A percentile compares a stretch with the other conserved stretches of the same genome.
These are phyloP conservation scores for Comarum palustre DNA, from an alignment of 306 rosid genomes.

Conservation along the genomic window DNA sequence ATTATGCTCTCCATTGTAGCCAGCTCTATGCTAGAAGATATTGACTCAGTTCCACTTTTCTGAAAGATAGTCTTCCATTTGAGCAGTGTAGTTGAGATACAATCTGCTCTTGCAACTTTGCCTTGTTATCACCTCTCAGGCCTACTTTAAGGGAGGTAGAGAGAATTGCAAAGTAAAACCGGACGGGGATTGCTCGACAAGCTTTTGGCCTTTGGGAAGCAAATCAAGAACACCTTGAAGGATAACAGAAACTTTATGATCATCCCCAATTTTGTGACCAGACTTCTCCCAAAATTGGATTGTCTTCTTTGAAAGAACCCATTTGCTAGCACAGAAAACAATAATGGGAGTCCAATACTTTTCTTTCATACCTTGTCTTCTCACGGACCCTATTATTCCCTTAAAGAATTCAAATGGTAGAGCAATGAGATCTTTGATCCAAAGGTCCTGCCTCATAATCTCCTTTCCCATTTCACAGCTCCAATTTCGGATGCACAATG, in stretches of 20 bases:
- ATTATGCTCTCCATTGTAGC: conserved; percentile 66
- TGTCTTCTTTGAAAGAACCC: conserved; percentile 56
- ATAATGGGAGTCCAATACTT: conserved; percentile 70
- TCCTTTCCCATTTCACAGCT: conserved; percentile 54
- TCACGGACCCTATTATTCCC: conserved; percentile 62
- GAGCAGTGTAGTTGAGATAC: conserved; percentile 59
- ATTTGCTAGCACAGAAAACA: conserved; percentile 73
- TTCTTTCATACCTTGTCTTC: conserved; percentile 93
- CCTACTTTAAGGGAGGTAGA: conserved; percentile 62
- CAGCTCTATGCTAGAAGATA: conserved; percentile 57
- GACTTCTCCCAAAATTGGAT: conserved; percentile 49
- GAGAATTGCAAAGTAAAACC: conserved; percentile 79
- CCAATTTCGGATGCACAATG: conserved; percentile 53
- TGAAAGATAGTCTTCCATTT: conserved; percentile 55
- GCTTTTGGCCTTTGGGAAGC: conserved; percentile 54
- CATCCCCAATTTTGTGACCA: conserved; percentile 33
- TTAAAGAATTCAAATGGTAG: conserved; percentile 70
- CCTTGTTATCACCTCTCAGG: conserved; percentile 34
- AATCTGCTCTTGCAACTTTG: conserved; percentile 56
- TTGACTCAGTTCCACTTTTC: conserved; percentile 34
- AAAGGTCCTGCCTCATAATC: conserved; percentile 50
- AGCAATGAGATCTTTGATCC: conserved; percentile 87
- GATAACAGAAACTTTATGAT: conserved; percentile 36
- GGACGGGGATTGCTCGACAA: conserved; percentile 61
- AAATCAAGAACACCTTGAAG: conserved; percentile 75